phyloP scores from a whole-genome alignment of 2,329 filamentous ascomycete genomes.

The Ophiosphaerella narmari region DNA sequence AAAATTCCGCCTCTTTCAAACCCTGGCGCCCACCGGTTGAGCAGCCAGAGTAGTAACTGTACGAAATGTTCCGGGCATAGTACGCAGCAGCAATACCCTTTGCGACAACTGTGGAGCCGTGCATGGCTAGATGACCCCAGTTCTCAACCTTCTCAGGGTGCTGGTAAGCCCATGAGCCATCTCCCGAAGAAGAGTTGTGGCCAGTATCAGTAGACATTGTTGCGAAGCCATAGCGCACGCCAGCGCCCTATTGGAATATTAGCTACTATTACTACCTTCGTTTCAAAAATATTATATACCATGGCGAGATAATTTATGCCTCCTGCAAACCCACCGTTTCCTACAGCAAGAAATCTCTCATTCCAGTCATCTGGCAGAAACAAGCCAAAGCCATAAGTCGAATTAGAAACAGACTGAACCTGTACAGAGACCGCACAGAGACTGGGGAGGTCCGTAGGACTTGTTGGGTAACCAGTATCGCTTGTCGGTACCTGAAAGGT shows the following conservation, averaged over 20 bases:
- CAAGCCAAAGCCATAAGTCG: slow-evolving; percentile 47
- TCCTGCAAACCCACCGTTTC: slow-evolving; percentile 54
- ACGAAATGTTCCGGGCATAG: slow-evolving; percentile 51
- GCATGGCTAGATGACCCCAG: slow-evolving; percentile 47
- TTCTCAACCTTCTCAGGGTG: slow-evolving; percentile 46
- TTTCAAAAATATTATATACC: slow-evolving; percentile 28
- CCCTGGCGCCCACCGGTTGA: slow-evolving; percentile 65
- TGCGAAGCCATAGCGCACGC: slow-evolving; percentile 49
- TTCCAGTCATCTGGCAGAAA: slow-evolving; percentile 49
- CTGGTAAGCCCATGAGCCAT: slow-evolving; percentile 47
- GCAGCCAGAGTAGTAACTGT: slow-evolving; percentile 63
- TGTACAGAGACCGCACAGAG: slow-evolving; percentile 47
- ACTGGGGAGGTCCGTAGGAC: slow-evolving; percentile 44
- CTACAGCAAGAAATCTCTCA: slow-evolving; percentile 44
- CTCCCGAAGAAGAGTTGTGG: slow-evolving; percentile 45
- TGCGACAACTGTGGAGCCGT: slow-evolving; percentile 55
- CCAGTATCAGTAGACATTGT: slow-evolving; percentile 53
- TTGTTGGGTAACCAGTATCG: slow-evolving; percentile 48
- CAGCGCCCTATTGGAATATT: slow-evolving; percentile 19
- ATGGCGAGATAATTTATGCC: slow-evolving; percentile 57
- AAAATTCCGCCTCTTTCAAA: slow-evolving; percentile 58
- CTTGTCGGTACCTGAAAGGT: slow-evolving; percentile 46
- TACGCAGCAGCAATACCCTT: slow-evolving; percentile 56
- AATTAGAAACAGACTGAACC: slow-evolving; percentile 39
- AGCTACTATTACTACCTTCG: neutral